phyloP scores from a whole-genome alignment of 805 yeast genomes.

The Metschnikowia kofuensis region DNA sequence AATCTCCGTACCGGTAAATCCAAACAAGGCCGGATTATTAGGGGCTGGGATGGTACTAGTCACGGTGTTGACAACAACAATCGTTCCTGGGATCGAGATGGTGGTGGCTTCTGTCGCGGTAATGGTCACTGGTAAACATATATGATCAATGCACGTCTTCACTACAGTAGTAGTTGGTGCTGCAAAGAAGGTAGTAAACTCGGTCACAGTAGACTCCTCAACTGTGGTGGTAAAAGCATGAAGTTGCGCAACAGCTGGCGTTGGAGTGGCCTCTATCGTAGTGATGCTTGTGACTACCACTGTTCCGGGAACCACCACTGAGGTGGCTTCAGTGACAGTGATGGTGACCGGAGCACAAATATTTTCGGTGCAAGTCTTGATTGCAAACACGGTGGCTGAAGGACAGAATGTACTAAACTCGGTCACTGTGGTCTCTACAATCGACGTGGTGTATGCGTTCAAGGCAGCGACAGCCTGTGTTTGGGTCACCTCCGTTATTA shows the following conservation, averaged over 20 bases:
- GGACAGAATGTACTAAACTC: constrained; percentile 38
- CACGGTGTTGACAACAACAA: constrained; percentile 22
- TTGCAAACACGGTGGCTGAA: constrained; percentile 27
- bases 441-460: not conserved
- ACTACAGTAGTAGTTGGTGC: constrained; percentile 29
- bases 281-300: constrained; percentile 24
- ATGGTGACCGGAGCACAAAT: constrained; percentile 24
- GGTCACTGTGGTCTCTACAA: constrained; percentile 22
- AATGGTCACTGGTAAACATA: constrained; percentile 25
- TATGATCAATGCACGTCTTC: constrained; percentile 27
- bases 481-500: constrained; percentile 3
- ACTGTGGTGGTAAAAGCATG: constrained; percentile 20
- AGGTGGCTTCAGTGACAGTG: constrained; percentile 28
- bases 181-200: constrained; percentile 39
- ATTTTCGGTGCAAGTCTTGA: constrained; percentile 30
- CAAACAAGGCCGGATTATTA: not conserved
- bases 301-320: constrained; percentile 30
- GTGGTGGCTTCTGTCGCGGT: constrained; percentile 31
- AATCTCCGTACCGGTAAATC: not conserved
- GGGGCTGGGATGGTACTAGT: not conserved
- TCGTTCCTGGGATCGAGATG: constrained; percentile 30
- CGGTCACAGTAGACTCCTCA: constrained; percentile 28
- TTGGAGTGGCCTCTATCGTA: constrained; percentile 10
- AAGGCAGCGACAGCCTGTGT: constrained; percentile 10
- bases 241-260: constrained; percentile 15